Conservation (phyloP, 495 filamentous ascomycete species). For the Penicillium salamii region DNA sequence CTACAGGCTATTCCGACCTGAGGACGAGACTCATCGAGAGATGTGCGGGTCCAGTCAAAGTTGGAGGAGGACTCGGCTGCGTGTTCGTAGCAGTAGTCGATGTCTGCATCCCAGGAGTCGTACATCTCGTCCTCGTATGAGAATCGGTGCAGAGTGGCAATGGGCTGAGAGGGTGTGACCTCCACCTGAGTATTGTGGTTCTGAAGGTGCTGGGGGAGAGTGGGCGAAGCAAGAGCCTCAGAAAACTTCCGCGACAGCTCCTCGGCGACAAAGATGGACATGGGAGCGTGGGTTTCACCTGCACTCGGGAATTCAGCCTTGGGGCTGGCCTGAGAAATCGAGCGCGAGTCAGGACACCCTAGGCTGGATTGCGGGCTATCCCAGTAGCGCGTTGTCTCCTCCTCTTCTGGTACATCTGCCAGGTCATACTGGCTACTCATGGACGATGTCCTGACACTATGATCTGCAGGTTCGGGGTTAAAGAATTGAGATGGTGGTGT, state of each 20-base stretch:
- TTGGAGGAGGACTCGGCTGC: slow-evolving; percentile 87
- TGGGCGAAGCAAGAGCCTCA: slow-evolving; percentile 39
- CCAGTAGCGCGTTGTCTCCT: slow-evolving; percentile 41
- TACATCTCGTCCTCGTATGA: slow-evolving; percentile 37
- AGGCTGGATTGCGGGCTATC: slow-evolving; percentile 25
- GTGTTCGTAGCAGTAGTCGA: slow-evolving; percentile 92
- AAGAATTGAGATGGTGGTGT: slow-evolving; percentile 13
- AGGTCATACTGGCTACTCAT: slow-evolving; percentile 47
- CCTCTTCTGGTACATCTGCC: slow-evolving; percentile 74
- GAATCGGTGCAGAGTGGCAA: slow-evolving; percentile 20
- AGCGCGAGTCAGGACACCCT: slow-evolving; percentile 16
- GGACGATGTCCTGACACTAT: slow-evolving; percentile 44
- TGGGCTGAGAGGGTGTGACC: slow-evolving; percentile 10
- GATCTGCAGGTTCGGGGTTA: slow-evolving; percentile 42
- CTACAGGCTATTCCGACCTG: slow-evolving; percentile 17
- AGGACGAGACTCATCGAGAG: slow-evolving; percentile 30
- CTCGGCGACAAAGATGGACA: slow-evolving; percentile 35
- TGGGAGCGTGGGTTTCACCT: slow-evolving; percentile 17
- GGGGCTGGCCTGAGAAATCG: slow-evolving; percentile 16
- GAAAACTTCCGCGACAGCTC: slow-evolving; percentile 37
- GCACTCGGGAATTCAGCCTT: slow-evolving; percentile 9
- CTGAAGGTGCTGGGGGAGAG: slow-evolving; percentile 31
- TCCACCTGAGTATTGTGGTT: slow-evolving; percentile 7
- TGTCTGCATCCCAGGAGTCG: slow-evolving; percentile 86
- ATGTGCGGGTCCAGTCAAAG: slow-evolving; percentile 74